phyloP scores from a whole-genome alignment of 345 rosid species.

The Brassica juncea region DNA sequence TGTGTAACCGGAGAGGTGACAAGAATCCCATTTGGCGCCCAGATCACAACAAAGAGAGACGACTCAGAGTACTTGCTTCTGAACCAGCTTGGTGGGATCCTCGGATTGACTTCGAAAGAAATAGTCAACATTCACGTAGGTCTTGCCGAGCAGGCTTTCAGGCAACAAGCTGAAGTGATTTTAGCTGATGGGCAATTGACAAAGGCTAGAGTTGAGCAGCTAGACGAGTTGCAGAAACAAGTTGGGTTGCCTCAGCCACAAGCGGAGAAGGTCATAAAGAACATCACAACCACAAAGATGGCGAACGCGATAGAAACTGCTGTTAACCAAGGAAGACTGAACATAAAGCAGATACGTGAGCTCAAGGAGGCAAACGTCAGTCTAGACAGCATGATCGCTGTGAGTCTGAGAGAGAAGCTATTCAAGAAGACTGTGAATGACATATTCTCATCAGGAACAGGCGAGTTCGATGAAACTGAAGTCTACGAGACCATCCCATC shows the following conservation, averaged over 20 bases:
- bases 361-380: slow-evolving; percentile 83
- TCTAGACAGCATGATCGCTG: slow-evolving; percentile 77
- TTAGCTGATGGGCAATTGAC: slow-evolving; percentile 97
- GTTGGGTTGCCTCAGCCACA: slow-evolving; percentile 81
- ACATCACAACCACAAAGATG: slow-evolving; percentile 85
- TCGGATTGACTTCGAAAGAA: slow-evolving; percentile 77
- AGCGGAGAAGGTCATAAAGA: slow-evolving; percentile 84
- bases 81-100: slow-evolving; percentile 86
- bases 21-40: slow-evolving; percentile 74
- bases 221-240: slow-evolving; percentile 78
- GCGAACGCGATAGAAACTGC: slow-evolving; percentile 90
- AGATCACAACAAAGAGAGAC: slow-evolving; percentile 72
- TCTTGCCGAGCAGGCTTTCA: slow-evolving; percentile 86
- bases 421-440: slow-evolving; percentile 87
- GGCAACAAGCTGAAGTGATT: slow-evolving; percentile 91
- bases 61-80: slow-evolving; percentile 73
- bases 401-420: slow-evolving; percentile 71
- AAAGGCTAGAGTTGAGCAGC: slow-evolving; percentile 77
- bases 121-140: slow-evolving; percentile 76
- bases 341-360: slow-evolving; percentile 85
- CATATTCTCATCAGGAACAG: slow-evolving; percentile 95
- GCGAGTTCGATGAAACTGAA: slow-evolving; percentile 89
- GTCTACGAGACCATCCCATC: slow-evolving; percentile 81
- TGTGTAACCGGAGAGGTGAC: slow-evolving; percentile 86
- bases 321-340: slow-evolving; percentile 75